A percentile compares a stretch with the other conserved stretches of the same genome.
phyloP scores from a whole-genome alignment of 1,139 yeast genomes.

The Candida freyschussii region DNA sequence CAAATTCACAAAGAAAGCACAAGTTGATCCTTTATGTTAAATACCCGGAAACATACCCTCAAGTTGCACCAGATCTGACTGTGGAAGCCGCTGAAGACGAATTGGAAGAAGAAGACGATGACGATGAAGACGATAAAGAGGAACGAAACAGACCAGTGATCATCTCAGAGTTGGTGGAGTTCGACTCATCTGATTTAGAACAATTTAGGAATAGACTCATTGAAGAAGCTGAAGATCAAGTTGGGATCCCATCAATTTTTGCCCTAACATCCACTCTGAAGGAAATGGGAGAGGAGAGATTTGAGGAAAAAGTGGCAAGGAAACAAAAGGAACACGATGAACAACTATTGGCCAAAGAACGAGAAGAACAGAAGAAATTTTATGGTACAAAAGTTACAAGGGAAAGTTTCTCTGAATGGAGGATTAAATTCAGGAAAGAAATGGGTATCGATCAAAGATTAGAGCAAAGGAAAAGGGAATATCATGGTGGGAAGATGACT shows the following conservation, averaged over 20 bases:
- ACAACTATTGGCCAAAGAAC: slow-evolving; percentile 52
- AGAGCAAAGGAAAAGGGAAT: slow-evolving; percentile 43
- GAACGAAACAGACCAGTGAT: slow-evolving; percentile 38
- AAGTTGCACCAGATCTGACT: slow-evolving; percentile 53
- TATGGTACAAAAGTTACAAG: slow-evolving; percentile 74
- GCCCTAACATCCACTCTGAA: slow-evolving; percentile 71
- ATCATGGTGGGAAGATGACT: slow-evolving; percentile 72
- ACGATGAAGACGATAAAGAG: slow-evolving; percentile 32
- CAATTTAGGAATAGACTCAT: slow-evolving; percentile 38
- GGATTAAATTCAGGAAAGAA: slow-evolving; percentile 53
- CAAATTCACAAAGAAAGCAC: slow-evolving; percentile 50
- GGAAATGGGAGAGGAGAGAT: slow-evolving; percentile 69
- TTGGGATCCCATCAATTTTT: slow-evolving; percentile 87
- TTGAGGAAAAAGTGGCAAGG: slow-evolving; percentile 49
- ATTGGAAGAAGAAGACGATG: slow-evolving; percentile 41
- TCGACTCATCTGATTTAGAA: slow-evolving; percentile 43
- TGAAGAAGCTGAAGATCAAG: slow-evolving; percentile 67
- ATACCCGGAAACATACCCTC: slow-evolving; percentile 71
- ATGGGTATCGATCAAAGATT: slow-evolving; percentile 54
- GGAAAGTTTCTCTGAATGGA: slow-evolving; percentile 70
- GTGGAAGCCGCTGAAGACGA: slow-evolving; percentile 40
- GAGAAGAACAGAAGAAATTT: slow-evolving; percentile 71
- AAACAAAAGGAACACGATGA: slow-evolving; percentile 57
- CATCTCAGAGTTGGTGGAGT: slow-evolving; percentile 52
- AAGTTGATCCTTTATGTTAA: slow-evolving; percentile 49